Evolutionary conservation across 805 yeast species (phyloP).

Genomic region (Ogataea ramenticola): DNA sequence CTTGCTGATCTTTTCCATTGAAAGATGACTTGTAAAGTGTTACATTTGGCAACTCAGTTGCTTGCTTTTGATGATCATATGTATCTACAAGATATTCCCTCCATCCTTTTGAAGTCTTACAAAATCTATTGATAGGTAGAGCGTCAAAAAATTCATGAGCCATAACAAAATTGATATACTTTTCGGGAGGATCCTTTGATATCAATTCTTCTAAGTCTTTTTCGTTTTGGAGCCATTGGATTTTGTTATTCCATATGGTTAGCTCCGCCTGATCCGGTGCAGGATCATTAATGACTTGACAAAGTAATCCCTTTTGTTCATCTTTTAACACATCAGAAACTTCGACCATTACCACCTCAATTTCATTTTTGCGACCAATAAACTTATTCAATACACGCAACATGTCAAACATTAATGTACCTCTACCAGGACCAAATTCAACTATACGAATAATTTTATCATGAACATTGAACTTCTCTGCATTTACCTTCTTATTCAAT

Average conservation of each 20-base stretch:
- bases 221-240: slow-evolving; percentile 56
- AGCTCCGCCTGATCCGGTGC: slow-evolving; percentile 24
- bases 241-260: slow-evolving; percentile 43
- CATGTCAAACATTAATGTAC: slow-evolving; percentile 67
- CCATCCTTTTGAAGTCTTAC: slow-evolving; percentile 64
- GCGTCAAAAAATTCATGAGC: slow-evolving; percentile 92
- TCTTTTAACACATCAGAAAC: slow-evolving; percentile 59
- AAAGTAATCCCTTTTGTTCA: slow-evolving; percentile 46
- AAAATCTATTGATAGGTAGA: slow-evolving; percentile 66
- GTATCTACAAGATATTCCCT: slow-evolving; percentile 67
- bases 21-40: slow-evolving; percentile 6
- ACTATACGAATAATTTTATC: slow-evolving; percentile 40
- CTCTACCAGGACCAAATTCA: slow-evolving; percentile 84
- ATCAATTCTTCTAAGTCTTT: slow-evolving; percentile 29
- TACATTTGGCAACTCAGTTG: slow-evolving; percentile 13
- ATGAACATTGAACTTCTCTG: slow-evolving; percentile 12
- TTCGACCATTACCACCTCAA: slow-evolving; percentile 55
- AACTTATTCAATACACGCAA: slow-evolving; percentile 41
- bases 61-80: slow-evolving; percentile 18
- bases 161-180: slow-evolving; percentile 49
- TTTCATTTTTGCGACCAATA: slow-evolving; percentile 23
- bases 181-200: slow-evolving; percentile 27
- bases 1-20: slow-evolving; percentile 2
- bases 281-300: slow-evolving; percentile 23
- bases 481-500: no score